Percentiles rank a stretch among this genome's conserved stretches.
These are phyloP conservation scores for Trichophyton verrucosum DNA, from an alignment of 2,329 filamentous ascomycete genomes.

Conservation along the genomic window DNA sequence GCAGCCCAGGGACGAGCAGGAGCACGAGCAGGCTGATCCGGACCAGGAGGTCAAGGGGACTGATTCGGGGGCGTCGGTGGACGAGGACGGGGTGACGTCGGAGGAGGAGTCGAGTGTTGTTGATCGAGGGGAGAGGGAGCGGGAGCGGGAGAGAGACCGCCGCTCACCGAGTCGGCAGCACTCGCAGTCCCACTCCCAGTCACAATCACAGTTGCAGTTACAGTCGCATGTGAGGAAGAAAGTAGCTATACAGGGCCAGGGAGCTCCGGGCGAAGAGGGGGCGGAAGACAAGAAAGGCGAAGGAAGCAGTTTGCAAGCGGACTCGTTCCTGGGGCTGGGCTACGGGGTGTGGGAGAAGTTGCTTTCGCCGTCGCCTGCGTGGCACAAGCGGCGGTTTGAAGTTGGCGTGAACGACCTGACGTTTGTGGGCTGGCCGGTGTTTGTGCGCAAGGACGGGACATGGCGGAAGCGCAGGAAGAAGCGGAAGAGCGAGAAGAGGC, in stretches of 20 bases:
- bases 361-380: constrained; percentile 60
- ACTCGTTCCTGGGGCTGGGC: constrained; percentile 60
- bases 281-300: neutral
- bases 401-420: constrained; percentile 66
- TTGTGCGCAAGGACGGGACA: constrained; percentile 62
- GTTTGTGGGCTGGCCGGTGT: constrained; percentile 72
- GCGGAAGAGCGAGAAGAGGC: constrained; percentile 17
- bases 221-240: neutral
- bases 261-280: neutral
- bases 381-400: constrained; percentile 73
- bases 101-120: constrained; percentile 25
- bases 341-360: constrained; percentile 70
- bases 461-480: constrained; percentile 50
- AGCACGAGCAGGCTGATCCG: neutral
- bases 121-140: constrained; percentile 11
- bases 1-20: neutral
- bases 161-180: too few relatives aligned
- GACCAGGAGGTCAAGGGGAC: constrained; percentile 16
- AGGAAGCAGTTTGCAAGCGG: constrained; percentile 9
- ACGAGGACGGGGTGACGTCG: constrained; percentile 27
- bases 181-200: too few relatives aligned
- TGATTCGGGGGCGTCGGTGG: constrained; percentile 30
- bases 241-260: neutral
- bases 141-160: neutral
- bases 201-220: too few relatives aligned